These are phyloP conservation scores for Brassica rapa DNA, from an alignment of 345 rosid species.

Conservation along the genomic window DNA sequence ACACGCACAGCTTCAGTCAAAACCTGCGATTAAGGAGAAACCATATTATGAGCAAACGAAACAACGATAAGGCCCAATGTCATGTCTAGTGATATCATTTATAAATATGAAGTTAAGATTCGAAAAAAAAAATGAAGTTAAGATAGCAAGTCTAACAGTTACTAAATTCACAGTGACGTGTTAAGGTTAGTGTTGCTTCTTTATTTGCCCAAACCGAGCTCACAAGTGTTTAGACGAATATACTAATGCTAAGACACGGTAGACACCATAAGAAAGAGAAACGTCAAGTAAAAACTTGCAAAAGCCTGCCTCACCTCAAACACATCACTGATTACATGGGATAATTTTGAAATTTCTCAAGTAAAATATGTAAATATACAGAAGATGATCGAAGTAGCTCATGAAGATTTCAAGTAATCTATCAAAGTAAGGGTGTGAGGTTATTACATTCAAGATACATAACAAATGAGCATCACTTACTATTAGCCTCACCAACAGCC, in stretches of 20 bases:
- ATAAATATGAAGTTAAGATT: slow-evolving; percentile 15
- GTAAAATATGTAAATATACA: not conserved
- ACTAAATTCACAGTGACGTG: not conserved
- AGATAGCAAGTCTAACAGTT: slow-evolving; percentile 17
- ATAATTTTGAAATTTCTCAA: not conserved
- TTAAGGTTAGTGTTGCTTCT: slow-evolving; percentile 3
- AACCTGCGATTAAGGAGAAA: slow-evolving; percentile 58
- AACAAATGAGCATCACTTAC: slow-evolving; percentile 12
- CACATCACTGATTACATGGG: not conserved
- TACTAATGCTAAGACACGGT: slow-evolving; percentile 9
- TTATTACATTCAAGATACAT: slow-evolving; percentile 14
- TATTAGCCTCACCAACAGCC: slow-evolving; percentile 23
- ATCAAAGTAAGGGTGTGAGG: slow-evolving; percentile 1
- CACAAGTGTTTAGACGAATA: not conserved
- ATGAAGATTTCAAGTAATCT: not conserved
- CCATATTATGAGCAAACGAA: slow-evolving; percentile 26
- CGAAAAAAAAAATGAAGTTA: not conserved
- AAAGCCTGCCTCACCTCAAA: not conserved
- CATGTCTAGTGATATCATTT: not conserved
- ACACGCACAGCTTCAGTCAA: slow-evolving; percentile 88
- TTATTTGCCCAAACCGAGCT: slow-evolving; percentile 5
- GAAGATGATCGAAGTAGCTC: slow-evolving; percentile 9
- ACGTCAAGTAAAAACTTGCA: not conserved
- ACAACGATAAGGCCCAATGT: not conserved
- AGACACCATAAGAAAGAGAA: not conserved